Conservation (phyloP, 78 protist genomes). For the Chrysochromulina tobinii region DNA sequence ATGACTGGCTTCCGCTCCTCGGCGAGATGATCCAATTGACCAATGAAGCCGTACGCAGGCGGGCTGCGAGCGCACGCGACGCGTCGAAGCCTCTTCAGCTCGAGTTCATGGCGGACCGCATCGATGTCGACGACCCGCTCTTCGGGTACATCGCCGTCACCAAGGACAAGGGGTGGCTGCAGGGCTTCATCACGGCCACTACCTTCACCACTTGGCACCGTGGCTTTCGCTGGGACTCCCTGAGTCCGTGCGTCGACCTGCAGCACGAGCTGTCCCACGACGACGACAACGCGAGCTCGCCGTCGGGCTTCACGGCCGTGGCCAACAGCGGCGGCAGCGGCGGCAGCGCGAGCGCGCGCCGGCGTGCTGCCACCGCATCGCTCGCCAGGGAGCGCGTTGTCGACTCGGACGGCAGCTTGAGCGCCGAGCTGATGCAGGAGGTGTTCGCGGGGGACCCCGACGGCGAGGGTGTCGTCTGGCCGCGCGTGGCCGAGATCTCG, state of each 20-base stretch:
- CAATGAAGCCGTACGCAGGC: conserved; percentile 27
- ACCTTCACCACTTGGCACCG: conserved; percentile 22
- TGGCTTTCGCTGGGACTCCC: conserved; percentile 14
- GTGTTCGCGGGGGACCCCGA: conserved; percentile 39
- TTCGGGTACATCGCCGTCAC: not conserved
- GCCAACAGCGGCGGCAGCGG: too few species aligned
- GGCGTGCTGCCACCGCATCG: too few species aligned
- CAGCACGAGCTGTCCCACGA: too few species aligned
- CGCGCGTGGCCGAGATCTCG: conserved; percentile 38
- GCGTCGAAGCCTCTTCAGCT: conserved; percentile 34
- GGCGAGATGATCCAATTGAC: conserved; percentile 24
- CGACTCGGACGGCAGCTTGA: too few species aligned
- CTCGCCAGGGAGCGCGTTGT: not conserved
- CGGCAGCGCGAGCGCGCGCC: too few species aligned
- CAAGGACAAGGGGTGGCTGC: conserved; percentile 17
- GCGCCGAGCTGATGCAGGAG: conserved; percentile 1
- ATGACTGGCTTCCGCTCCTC: not conserved
- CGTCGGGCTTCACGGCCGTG: too few species aligned
- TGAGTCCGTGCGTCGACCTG: not conserved
- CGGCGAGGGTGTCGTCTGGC: conserved; percentile 29
- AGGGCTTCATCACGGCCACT: conserved; percentile 22
- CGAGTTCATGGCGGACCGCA: conserved; percentile 36
- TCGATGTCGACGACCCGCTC: conserved; percentile 29
- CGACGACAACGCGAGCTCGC: too few species aligned
- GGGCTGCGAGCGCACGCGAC: not conserved